Percentiles rank a stretch among this genome's conserved stretches.
Conservation (phyloP, 164 flowering plant genomes). For the Magnolia sinica region DNA sequence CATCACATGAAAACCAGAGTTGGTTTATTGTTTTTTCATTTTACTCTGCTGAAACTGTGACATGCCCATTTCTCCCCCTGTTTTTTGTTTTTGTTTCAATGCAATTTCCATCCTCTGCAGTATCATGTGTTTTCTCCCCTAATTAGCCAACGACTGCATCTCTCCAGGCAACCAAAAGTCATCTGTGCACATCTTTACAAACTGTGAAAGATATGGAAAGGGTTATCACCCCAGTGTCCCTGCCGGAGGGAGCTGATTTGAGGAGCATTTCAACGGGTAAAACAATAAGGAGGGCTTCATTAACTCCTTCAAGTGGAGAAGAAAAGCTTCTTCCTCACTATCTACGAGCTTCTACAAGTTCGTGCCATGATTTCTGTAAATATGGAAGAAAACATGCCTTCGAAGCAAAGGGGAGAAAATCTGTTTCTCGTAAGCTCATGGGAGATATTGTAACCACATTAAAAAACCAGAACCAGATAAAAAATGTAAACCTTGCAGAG, state of each 20-base stretch:
- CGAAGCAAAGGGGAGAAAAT: slow-evolving; percentile 38
- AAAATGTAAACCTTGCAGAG: slow-evolving; percentile 4
- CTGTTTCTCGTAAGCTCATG: slow-evolving; percentile 21
- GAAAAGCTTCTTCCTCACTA: slow-evolving; percentile 48
- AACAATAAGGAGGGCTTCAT: slow-evolving; percentile 1
- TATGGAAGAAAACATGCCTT: slow-evolving; percentile 53
- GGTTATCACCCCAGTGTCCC: slow-evolving; percentile 13
- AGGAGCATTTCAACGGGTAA: slow-evolving; percentile 46
- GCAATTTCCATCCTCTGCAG: neutral
- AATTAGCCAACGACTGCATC: neutral
- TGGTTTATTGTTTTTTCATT: too few relatives aligned
- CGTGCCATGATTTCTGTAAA: slow-evolving; percentile 93
- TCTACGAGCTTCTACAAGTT: slow-evolving; percentile 78
- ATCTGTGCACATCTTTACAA: too few relatives aligned
- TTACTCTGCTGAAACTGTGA: too few relatives aligned
- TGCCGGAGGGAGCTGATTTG: slow-evolving; percentile 11
- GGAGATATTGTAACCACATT: neutral
- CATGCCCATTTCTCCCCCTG: neutral
- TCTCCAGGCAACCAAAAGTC: neutral
- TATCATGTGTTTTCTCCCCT: neutral
- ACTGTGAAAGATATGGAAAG: slow-evolving; percentile 12
- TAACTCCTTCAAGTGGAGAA: slow-evolving; percentile 17
- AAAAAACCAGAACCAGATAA: slow-evolving; percentile 8
- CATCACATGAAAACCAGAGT: too few relatives aligned
- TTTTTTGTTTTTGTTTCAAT: neutral